Evolutionary conservation across 495 filamentous ascomycete species (phyloP).

Genomic region (Polyplosphaeria fusca): DNA sequence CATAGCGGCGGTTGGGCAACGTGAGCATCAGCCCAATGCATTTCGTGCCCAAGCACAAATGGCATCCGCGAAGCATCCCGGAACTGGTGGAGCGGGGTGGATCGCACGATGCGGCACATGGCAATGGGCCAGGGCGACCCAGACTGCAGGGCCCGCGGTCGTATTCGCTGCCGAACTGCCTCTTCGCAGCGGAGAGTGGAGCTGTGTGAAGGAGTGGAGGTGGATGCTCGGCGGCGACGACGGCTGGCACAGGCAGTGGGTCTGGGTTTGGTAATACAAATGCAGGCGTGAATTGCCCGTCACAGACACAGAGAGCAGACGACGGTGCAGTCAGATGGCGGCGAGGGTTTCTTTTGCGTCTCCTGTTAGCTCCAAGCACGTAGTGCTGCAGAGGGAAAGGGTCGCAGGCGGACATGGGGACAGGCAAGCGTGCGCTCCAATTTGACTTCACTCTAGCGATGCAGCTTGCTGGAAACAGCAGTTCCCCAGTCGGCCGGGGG

Average conservation of each 20-base stretch:
- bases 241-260: not conserved
- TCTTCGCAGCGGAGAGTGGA: not conserved
- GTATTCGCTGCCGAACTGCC: no score
- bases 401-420: not conserved
- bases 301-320: not conserved
- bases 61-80: not conserved
- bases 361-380: slow-evolving; percentile 17
- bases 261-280: slow-evolving; percentile 12
- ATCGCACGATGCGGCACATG: slow-evolving; percentile 10
- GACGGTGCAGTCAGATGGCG: slow-evolving; percentile 9
- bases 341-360: not conserved
- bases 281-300: not conserved
- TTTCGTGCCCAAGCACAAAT: slow-evolving; percentile 25
- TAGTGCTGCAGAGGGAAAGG: slow-evolving; percentile 18
- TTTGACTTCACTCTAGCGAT: slow-evolving; percentile 22
- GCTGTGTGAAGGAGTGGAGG: not conserved
- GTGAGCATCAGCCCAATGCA: slow-evolving; percentile 24
- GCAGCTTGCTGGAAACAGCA: slow-evolving; percentile 26
- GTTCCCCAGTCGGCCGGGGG: slow-evolving; percentile 13
- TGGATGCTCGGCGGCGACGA: not conserved
- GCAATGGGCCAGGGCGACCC: slow-evolving; percentile 18
- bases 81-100: slow-evolving; percentile 23
- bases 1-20: slow-evolving; percentile 32
- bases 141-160: no score
- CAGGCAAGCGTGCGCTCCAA: slow-evolving; percentile 5